Evolutionary conservation across 805 yeast genomes (phyloP), one percentile per base, ranked within the genome.

Genomic region (Kuraishia cidri): DNA sequence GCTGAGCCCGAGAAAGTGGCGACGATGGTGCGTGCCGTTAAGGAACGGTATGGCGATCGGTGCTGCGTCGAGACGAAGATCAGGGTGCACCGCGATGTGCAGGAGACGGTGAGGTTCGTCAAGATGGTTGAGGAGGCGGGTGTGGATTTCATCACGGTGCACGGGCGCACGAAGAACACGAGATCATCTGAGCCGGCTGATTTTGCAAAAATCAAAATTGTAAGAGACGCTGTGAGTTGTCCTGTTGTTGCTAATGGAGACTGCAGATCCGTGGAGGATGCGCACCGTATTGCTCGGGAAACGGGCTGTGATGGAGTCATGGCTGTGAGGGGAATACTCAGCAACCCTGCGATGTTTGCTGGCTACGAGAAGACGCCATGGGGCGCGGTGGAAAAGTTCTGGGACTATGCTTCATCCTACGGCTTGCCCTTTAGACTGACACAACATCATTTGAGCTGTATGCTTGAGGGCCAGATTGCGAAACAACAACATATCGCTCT

Each of bases 221-320:
- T 92, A 11, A 73, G 75, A 37, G 68, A 69, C 14, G 56, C 62
- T n/a, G 72, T 71, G 4, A 48, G 43, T 3, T 75, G 80, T 1
- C 97, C 97, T 0, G 87, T 92, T 1, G 80, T 92, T n/a, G 96
- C 97, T 2, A 92, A 92, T 48, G 98, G 98, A n/a, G 97, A 92
- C 55, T 88, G 95, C 47, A 81, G 81, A 47, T 50, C 69, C 1
- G 56, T 75, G 16, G 59, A 64, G 12, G 95, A 86, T 50, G 79
- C 82, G n/a, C 46, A 60, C 27, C 48, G 52, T 13, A 88, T 90
- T 18, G 72, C 74, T 0, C 58, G 69, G 9, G 51, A 52, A 32
- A 87, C 97, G 0, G 80, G 81, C 1, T 86, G 75, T 26, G 92
- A 85, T 50, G 98, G 97, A 6, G 82, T 92, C 6, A 92, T 92